Evolutionary conservation across 2,329 filamentous ascomycete genomes (phyloP).

Genomic region (Bipolaris oryzae): DNA sequence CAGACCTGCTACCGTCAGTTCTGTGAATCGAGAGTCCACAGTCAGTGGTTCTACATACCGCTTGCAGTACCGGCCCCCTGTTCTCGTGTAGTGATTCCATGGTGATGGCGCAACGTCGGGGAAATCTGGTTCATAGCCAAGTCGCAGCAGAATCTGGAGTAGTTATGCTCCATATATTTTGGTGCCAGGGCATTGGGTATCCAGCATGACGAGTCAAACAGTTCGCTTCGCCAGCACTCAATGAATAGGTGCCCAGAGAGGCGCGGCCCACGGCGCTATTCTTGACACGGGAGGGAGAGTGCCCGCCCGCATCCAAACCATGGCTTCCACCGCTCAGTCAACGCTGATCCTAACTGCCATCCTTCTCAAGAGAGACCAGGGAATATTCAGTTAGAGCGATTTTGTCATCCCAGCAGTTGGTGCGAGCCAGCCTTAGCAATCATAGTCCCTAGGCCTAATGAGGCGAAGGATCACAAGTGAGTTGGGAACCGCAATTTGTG

Average conservation of each 20-base stretch:
- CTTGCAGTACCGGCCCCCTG: constrained; percentile 40
- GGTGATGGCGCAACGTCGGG: constrained; percentile 8
- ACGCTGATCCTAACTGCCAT: constrained; percentile 7
- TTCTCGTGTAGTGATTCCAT: constrained; percentile 33
- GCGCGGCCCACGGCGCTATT: constrained; percentile 10
- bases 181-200: constrained; percentile 14
- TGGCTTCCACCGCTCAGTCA: constrained; percentile 3
- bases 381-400: not conserved
- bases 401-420: not conserved
- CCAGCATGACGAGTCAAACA: constrained; percentile 6
- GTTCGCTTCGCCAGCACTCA: constrained; percentile 14
- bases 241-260: constrained; percentile 12
- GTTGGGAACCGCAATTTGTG: constrained; percentile 2
- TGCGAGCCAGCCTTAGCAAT: not conserved
- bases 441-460: not conserved
- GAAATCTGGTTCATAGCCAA: constrained; percentile 25
- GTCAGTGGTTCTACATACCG: constrained; percentile 27
- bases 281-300: constrained; percentile 5
- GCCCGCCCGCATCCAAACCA: constrained; percentile 5
- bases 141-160: constrained; percentile 14
- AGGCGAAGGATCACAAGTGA: not conserved
- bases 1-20: constrained; percentile 30
- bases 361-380: not conserved
- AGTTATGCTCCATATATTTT: constrained; percentile 23
- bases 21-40: not conserved